These are phyloP conservation scores for Pythium scleroteichum DNA, from an alignment of 352 stramenopile genomes.

Conservation along the genomic window DNA sequence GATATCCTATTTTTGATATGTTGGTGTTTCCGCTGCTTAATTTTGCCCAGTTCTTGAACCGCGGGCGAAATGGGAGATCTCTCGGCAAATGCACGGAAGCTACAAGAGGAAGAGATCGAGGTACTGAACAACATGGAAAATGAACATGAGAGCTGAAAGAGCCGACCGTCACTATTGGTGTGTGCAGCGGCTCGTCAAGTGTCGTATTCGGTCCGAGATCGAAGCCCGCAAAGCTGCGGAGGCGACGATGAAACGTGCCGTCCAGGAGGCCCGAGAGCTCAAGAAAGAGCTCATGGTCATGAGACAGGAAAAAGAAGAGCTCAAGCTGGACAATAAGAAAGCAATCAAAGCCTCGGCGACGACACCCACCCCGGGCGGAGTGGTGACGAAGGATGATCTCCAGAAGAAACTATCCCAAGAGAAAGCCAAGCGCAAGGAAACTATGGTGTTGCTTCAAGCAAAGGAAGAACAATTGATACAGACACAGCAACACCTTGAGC, in stretches of 20 bases:
- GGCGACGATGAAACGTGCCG: slow-evolving; percentile 72
- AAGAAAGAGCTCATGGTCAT: slow-evolving; percentile 79
- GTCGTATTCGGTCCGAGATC: slow-evolving; percentile 69
- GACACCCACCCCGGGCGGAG: slow-evolving; percentile 18
- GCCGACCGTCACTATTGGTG: background rate
- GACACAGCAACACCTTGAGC: slow-evolving; percentile 13
- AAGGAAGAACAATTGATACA: slow-evolving; percentile 6
- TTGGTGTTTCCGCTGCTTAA: background rate
- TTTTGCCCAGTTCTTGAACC: slow-evolving; percentile 7
- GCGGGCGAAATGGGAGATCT: slow-evolving; percentile 33
- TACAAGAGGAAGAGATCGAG: slow-evolving; percentile 66
- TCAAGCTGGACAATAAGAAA: slow-evolving; percentile 29
- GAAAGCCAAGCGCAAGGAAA: slow-evolving; percentile 25
- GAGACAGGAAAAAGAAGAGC: slow-evolving; percentile 73
- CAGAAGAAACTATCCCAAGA: slow-evolving; percentile 40
- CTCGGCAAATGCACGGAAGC: slow-evolving; percentile 50
- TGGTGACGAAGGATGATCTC: slow-evolving; percentile 29
- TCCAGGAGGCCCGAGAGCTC: slow-evolving; percentile 67
- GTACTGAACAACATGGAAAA: slow-evolving; percentile 17
- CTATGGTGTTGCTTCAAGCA: slow-evolving; percentile 9
- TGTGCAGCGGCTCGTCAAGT: slow-evolving; percentile 69
- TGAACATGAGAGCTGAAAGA: too few relatives aligned
- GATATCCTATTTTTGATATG: slow-evolving; percentile 22
- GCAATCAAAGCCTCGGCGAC: slow-evolving; percentile 17
- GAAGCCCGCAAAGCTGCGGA: slow-evolving; percentile 71